These are phyloP conservation scores for Begonia masoniana DNA, from an alignment of 306 rosid genomes.

Conservation along the genomic window DNA sequence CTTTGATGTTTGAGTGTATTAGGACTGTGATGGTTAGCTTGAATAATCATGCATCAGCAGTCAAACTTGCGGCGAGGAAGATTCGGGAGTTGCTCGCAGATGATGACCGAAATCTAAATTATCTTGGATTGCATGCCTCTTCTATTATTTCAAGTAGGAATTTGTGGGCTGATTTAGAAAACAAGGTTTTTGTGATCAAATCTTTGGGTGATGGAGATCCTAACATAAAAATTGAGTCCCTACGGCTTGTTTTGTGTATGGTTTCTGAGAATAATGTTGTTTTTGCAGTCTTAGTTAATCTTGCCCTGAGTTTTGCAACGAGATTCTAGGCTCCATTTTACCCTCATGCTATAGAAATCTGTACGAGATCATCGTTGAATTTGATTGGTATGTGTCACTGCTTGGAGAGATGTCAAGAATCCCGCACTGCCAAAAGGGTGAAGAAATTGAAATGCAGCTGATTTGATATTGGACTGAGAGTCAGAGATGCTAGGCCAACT, in stretches of 20 bases:
- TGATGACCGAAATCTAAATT: conserved; percentile 80
- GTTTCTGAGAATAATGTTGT: conserved; percentile 61
- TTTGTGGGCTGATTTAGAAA: conserved; percentile 77
- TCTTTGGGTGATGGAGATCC: conserved; percentile 79
- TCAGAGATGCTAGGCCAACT: conserved; percentile 77
- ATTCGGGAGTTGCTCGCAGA: conserved; percentile 59
- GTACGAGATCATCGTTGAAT: conserved; percentile 68
- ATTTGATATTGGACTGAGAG: conserved; percentile 80
- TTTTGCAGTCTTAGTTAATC: conserved; percentile 54
- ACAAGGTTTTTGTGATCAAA: conserved; percentile 67
- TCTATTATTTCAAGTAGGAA: conserved; percentile 39
- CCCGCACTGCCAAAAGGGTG: conserved; percentile 71
- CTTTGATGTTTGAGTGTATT: conserved; percentile 72
- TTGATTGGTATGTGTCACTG: conserved; percentile 83
- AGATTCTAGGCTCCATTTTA: conserved; percentile 64
- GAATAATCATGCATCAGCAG: conserved; percentile 50
- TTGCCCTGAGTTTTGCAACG: conserved; percentile 67
- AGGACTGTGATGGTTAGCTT: conserved; percentile 71
- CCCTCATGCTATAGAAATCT: conserved; percentile 44
- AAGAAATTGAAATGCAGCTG: conserved; percentile 81
- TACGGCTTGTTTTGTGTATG: conserved; percentile 74
- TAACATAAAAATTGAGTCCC: conserved; percentile 61
- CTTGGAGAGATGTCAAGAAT: conserved; percentile 78
- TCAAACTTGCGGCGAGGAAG: conserved; percentile 52
- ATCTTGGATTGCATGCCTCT: conserved; percentile 74